A percentile compares a stretch with the other conserved stretches of the same genome.
These are phyloP conservation scores for Aegilops bicornis DNA, from an alignment of 176 grass and related monocot species.

Conservation along the genomic window DNA sequence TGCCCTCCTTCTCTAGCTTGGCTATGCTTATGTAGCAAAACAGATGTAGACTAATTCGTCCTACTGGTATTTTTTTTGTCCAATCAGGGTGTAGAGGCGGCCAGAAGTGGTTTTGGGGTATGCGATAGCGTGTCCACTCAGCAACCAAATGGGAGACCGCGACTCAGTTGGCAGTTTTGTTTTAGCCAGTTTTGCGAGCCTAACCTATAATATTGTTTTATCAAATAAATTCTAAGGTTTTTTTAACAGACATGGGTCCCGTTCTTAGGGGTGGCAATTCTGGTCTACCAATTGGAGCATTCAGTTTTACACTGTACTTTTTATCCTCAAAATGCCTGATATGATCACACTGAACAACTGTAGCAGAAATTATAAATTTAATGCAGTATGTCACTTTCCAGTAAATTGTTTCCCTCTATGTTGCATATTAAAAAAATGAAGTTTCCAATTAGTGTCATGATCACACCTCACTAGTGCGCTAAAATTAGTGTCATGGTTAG, in stretches of 20 bases:
- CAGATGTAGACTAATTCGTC: not conserved
- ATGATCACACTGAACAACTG: not conserved
- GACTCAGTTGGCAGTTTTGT: not conserved
- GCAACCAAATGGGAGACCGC: not conserved
- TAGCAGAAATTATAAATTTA: not conserved
- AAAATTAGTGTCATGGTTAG: not conserved
- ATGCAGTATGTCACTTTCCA: not conserved
- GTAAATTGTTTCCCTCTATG: not conserved
- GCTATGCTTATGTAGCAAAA: constrained; percentile 15
- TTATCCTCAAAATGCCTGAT: not conserved
- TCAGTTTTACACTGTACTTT: not conserved
- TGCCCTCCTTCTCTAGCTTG: not conserved
- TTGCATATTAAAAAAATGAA: not conserved
- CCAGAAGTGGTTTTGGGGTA: not conserved
- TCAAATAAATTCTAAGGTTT: not conserved
- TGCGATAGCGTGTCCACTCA: not conserved
- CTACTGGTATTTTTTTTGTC: not conserved
- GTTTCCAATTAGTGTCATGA: not conserved
- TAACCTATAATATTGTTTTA: not conserved
- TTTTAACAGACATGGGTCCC: not conserved
- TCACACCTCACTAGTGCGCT: not conserved
- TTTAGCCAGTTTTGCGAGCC: not conserved
- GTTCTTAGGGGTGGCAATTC: not conserved
- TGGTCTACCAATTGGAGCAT: not conserved
- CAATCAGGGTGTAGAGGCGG: not conserved